Evolutionary conservation across 441 rosid genomes (phyloP), one percentile per base, ranked within the genome.

Genomic region (Bruguiera hainesii): DNA sequence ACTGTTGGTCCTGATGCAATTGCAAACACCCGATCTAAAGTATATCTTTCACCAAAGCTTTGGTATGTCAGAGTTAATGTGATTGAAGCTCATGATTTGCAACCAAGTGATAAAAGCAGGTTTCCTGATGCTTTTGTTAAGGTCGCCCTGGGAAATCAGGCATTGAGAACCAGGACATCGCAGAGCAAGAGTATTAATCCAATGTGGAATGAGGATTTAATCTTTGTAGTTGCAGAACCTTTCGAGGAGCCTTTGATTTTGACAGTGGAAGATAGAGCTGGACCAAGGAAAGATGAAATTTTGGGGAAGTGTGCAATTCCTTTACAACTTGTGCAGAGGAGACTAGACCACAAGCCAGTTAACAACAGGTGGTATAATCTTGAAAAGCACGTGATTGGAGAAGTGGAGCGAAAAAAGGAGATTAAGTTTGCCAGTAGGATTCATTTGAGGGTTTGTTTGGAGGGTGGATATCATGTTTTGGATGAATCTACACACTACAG

Each of bases 401-500:
- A 88, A 50, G 78, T 76, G 50, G 91, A 88, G 33, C 80, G 83
- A 68, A 83, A 90, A 61, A 88, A 73, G 25, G 94, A 88, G 72
- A 82, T 68, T 65, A 89, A 87, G 71, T 89, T 89, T 62, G 81
- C 90, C 0, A 87, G 88, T 71, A 81, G 88, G 79, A 87, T 89
- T 73, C 96, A 89, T 76, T 66, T 85, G 64, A 72, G 93, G 71
- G 68, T 83, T 66, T 83, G 85, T 76, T 78, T 89, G 64, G 95
- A 89, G 42, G 95, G 95, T 0, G 95, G 92, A 1, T 89, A 89
- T 75, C 95, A 89, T 76, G 95, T 89, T 76, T 75, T 89, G 57
- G 95, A 89, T 71, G 95, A 89, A 70, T 86, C 95, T n/a, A 89
- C 95, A 13, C 87, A 85, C 61, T 81, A 83, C 80, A 89, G 88